These are phyloP conservation scores for Cruciata laevipes DNA, from an alignment of 257 asterid genomes.

Conservation along the genomic window DNA sequence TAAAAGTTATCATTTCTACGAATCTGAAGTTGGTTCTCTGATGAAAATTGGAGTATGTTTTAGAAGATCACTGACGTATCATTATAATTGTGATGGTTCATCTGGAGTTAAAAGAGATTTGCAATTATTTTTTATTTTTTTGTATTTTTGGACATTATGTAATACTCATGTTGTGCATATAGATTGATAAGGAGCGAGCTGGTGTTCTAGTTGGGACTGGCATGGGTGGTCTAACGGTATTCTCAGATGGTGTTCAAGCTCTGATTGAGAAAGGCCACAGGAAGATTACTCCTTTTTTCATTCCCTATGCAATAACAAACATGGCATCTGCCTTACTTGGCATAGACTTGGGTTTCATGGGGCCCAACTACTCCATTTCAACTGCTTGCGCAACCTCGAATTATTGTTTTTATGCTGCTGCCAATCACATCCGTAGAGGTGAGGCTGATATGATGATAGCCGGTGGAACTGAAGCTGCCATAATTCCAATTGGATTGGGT, in stretches of 20 bases:
- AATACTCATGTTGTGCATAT: conserved; percentile 14
- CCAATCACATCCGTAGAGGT: conserved; percentile 94
- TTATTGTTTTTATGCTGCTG: conserved; percentile 89
- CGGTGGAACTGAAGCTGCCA: conserved; percentile 96
- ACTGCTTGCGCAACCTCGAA: conserved; percentile 98
- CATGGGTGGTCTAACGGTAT: conserved; percentile 89
- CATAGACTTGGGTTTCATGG: conserved; percentile 88
- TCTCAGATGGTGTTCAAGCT: conserved; percentile 83
- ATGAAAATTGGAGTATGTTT: not conserved
- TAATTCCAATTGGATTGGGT: conserved; percentile 87
- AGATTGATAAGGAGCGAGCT: conserved; percentile 82
- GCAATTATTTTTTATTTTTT: not conserved
- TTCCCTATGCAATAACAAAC: conserved; percentile 87
- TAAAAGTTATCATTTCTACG: not conserved
- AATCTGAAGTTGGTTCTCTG: not conserved
- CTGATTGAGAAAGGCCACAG: conserved; percentile 72
- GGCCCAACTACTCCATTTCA: conserved; percentile 88
- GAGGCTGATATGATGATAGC: conserved; percentile 91
- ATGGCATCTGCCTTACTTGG: conserved; percentile 96
- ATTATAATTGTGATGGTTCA: not conserved
- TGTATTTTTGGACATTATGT: not conserved
- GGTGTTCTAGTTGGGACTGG: conserved; percentile 92
- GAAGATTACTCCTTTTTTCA: conserved; percentile 86
- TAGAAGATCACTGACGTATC: not conserved
- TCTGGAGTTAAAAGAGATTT: too few species aligned